Conservation (phyloP, 306 rosid genomes). For the Cicer judaicum region DNA sequence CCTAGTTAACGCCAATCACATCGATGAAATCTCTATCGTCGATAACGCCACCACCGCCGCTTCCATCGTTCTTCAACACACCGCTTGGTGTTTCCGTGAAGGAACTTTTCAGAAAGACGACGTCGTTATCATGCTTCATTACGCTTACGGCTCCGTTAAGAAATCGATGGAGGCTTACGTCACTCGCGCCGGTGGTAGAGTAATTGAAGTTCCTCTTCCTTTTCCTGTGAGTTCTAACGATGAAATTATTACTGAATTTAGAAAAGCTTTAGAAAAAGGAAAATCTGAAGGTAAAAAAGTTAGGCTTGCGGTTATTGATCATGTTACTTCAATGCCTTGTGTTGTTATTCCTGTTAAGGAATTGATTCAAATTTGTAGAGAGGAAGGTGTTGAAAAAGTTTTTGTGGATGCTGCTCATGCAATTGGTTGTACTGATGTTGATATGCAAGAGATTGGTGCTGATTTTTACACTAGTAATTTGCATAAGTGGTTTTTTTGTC, state of each 20-base stretch:
- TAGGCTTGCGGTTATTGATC: constrained; percentile 92
- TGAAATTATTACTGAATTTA: constrained; percentile 73
- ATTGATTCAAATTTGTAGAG: constrained; percentile 85
- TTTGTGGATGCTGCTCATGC: constrained; percentile 97
- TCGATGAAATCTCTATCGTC: constrained; percentile 86
- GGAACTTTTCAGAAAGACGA: constrained; percentile 71
- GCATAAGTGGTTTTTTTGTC: constrained; percentile 98
- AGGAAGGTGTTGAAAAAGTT: constrained; percentile 91
- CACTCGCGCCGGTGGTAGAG: constrained; percentile 82
- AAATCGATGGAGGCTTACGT: constrained; percentile 93
- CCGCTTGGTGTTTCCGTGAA: constrained; percentile 79
- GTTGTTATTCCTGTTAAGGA: constrained; percentile 86
- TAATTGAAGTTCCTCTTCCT: constrained; percentile 83
- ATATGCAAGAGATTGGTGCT: constrained; percentile 91
- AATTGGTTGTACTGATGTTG: constrained; percentile 82
- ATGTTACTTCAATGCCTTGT: constrained; percentile 93
- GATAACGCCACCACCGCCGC: constrained; percentile 99
- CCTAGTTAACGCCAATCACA: constrained; percentile 71
- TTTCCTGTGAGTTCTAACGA: constrained; percentile 79
- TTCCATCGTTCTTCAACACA: constrained; percentile 83
- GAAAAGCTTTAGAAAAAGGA: constrained; percentile 74
- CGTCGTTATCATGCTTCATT: constrained; percentile 86
- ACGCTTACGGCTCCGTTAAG: constrained; percentile 87
- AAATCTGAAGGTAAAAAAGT: constrained; percentile 73
- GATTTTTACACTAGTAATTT: constrained; percentile 94